Evolutionary conservation across 2,329 filamentous ascomycete species (phyloP).

Genomic region (Penicillium sp.): DNA sequence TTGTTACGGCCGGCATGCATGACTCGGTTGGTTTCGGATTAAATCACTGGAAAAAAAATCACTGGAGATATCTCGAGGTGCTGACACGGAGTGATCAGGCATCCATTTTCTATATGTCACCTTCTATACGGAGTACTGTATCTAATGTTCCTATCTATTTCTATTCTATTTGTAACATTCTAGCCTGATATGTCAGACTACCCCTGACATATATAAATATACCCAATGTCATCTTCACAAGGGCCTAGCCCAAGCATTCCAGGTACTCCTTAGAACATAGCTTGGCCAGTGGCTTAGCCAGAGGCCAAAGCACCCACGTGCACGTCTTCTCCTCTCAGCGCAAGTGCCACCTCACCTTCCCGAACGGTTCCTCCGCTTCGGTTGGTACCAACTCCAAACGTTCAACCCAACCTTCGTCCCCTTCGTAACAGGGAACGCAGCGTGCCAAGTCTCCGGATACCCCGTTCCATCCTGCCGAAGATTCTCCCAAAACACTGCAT

Average conservation of each 20-base stretch:
- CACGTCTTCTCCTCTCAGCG: neutral
- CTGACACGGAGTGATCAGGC: too few species aligned
- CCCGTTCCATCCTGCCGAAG: slow-evolving; percentile 48
- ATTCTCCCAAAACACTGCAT: slow-evolving; percentile 58
- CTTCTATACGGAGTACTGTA: neutral
- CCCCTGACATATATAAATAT: neutral
- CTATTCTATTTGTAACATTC: neutral
- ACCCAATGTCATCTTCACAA: neutral
- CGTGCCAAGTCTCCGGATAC: slow-evolving; percentile 54
- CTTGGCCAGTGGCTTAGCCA: slow-evolving; percentile 5
- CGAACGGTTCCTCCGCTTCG: slow-evolving; percentile 12
- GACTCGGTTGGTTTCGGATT: slow-evolving; percentile 1
- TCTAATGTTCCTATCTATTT: neutral
- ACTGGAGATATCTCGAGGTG: neutral
- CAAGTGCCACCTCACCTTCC: neutral
- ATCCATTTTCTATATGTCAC: neutral
- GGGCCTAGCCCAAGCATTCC: slow-evolving; percentile 5
- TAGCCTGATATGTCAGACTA: neutral
- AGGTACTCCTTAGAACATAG: neutral
- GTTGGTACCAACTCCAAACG: slow-evolving; percentile 57
- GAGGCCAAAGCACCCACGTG: neutral
- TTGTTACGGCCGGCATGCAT: slow-evolving; percentile 1
- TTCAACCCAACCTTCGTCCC: slow-evolving; percentile 55
- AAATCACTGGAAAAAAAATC: neutral
- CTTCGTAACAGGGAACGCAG: slow-evolving; percentile 48